Percentiles rank a stretch among this genome's conserved stretches.
Evolutionary conservation across 495 filamentous ascomycete genomes (phyloP).

Genomic region (Penicillium coffeae): DNA sequence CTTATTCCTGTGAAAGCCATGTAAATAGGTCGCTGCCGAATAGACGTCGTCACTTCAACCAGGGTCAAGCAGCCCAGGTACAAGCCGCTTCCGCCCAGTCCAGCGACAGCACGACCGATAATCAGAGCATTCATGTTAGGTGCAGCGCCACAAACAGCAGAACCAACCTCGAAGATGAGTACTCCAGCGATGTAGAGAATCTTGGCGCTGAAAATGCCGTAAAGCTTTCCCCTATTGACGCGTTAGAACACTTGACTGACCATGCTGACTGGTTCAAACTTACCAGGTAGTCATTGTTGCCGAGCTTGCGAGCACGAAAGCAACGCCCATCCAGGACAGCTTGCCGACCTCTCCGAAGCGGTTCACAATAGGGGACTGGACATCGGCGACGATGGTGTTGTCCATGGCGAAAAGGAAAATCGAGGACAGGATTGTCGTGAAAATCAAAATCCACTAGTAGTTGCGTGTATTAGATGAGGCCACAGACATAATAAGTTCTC

Average conservation of each 20-base stretch:
- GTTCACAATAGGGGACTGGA: conserved; percentile 52
- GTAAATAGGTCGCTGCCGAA: conserved; percentile 33
- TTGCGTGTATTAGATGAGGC: background rate
- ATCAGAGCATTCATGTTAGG: conserved; percentile 50
- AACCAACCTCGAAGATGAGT: conserved; percentile 48
- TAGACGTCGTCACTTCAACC: conserved; percentile 25
- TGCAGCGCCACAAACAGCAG: conserved; percentile 53
- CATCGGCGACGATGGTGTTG: conserved; percentile 58
- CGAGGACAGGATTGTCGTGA: conserved; percentile 42
- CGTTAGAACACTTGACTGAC: background rate
- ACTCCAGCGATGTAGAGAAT: conserved; percentile 49
- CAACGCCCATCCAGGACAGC: conserved; percentile 53
- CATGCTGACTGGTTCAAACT: background rate
- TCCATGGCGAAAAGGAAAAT: conserved; percentile 56
- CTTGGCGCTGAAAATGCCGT: conserved; percentile 51
- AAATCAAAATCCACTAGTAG: conserved; percentile 29
- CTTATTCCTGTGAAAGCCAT: conserved; percentile 27
- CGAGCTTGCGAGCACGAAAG: conserved; percentile 47
- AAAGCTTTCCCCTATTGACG: conserved; percentile 32
- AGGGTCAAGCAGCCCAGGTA: conserved; percentile 36
- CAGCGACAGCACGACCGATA: conserved; percentile 47
- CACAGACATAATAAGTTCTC: background rate
- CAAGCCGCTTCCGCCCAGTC: conserved; percentile 31
- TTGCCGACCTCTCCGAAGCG: conserved; percentile 49
- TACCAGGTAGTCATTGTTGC: conserved; percentile 43